Conservation (phyloP, 164 flowering plant species). For the Chimonanthus praecox region DNA sequence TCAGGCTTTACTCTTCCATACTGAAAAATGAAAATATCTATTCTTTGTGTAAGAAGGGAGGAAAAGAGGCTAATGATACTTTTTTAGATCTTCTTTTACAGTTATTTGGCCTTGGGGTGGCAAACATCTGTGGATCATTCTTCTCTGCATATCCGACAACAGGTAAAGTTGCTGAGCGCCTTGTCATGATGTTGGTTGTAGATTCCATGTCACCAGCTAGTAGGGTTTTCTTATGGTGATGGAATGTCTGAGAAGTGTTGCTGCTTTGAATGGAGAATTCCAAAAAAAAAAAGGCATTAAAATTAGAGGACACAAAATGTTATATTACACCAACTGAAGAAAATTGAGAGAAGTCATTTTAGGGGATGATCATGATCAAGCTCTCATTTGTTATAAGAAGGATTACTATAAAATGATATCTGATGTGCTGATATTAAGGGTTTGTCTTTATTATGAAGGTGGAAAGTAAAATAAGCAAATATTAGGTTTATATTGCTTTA, state of each 20-base stretch:
- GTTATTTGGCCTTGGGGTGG: conserved; percentile 97
- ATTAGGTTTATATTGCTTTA: too few relatives aligned
- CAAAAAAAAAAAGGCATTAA: background rate
- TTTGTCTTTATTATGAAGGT: background rate
- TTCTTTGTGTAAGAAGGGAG: background rate
- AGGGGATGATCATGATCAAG: too few relatives aligned
- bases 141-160: conserved; percentile 90
- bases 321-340: too few relatives aligned
- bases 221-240: background rate
- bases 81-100: conserved; percentile 24
- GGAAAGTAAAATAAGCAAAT: too few relatives aligned
- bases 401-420: too few relatives aligned
- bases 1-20: background rate
- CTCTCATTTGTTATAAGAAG: too few relatives aligned
- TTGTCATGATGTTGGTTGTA: background rate
- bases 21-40: too few relatives aligned
- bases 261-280: background rate
- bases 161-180: conserved; percentile 41
- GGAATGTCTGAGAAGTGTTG: background rate
- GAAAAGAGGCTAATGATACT: background rate
- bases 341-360: too few relatives aligned
- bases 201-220: background rate
- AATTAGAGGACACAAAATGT: background rate
- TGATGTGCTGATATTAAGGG: too few relatives aligned
- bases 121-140: conserved; percentile 88